Evolutionary conservation across 768 basidiomycete genomes (phyloP).

Genomic region (Tylopilus vinaceipallidus): DNA sequence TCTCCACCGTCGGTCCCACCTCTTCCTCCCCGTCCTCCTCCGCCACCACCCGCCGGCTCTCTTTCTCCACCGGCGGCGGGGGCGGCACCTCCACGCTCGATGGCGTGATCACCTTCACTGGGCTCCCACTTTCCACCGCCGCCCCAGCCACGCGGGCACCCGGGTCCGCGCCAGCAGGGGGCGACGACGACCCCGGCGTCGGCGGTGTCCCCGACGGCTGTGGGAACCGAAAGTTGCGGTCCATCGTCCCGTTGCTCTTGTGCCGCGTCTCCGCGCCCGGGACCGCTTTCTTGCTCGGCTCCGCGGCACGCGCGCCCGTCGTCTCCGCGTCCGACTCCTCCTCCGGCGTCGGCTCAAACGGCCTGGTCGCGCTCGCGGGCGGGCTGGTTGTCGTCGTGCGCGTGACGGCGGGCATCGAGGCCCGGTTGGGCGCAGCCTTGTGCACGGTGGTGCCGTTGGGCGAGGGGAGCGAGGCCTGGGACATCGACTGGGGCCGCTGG

Average conservation of each 20-base stretch:
- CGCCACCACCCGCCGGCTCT: constrained; percentile 40
- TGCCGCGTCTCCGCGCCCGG: constrained; percentile 26
- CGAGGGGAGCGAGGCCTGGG: constrained; percentile 56
- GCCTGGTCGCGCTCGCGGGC: constrained; percentile 33
- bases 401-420: constrained; percentile 65
- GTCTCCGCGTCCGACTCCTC: constrained; percentile 38
- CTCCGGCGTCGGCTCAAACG: constrained; percentile 54
- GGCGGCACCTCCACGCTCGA: constrained; percentile 75
- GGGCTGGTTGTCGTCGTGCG: constrained; percentile 43
- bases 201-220: constrained; percentile 21
- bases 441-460: constrained; percentile 29
- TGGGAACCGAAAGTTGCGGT: constrained; percentile 73
- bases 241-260: constrained; percentile 73
- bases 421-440: constrained; percentile 47
- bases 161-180: constrained; percentile 10
- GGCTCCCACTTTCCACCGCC: constrained; percentile 9
- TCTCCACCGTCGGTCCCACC: constrained; percentile 76
- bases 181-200: constrained; percentile 29
- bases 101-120: constrained; percentile 47
- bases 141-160: constrained; percentile 10
- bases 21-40: constrained; percentile 70
- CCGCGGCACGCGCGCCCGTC: constrained; percentile 31
- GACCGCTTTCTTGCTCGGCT: constrained; percentile 13
- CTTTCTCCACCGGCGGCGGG: constrained; percentile 78
- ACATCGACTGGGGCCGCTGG: constrained; percentile 73